Percentiles rank a stretch among this genome's conserved stretches.
Evolutionary conservation across 768 basidiomycete genomes (phyloP).

Genomic region (Auricularia heimuer): DNA sequence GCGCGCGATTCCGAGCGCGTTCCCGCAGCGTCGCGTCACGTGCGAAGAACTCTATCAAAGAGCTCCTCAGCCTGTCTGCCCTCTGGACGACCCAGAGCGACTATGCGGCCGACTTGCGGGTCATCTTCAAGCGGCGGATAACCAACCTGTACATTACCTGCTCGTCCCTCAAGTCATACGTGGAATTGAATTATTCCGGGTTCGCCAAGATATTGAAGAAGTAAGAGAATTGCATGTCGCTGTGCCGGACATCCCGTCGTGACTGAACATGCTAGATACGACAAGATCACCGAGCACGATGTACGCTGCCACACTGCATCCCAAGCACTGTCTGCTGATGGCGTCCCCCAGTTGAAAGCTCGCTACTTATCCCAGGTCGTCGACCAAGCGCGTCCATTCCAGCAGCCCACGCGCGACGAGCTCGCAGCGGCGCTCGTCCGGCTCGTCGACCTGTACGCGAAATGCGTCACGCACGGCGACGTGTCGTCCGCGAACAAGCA

Average conservation of each 20-base stretch:
- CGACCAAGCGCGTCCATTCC: conserved; percentile 61
- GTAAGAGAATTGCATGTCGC: conserved; percentile 31
- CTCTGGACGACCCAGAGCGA: conserved; percentile 76
- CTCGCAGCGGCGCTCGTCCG: conserved; percentile 47
- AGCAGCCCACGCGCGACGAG: conserved; percentile 46
- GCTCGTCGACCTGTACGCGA: conserved; percentile 68
- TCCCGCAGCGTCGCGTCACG: background rate
- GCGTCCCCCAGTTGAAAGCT: conserved; percentile 51
- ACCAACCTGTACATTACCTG: conserved; percentile 71
- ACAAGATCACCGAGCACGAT: conserved; percentile 80
- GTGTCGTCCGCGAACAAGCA: conserved; percentile 60
- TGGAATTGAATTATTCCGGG: conserved; percentile 86
- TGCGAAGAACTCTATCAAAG: background rate
- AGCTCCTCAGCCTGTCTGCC: background rate
- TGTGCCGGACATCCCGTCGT: background rate
- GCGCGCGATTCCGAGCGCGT: background rate
- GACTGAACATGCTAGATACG: conserved; percentile 53
- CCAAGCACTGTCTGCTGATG: background rate
- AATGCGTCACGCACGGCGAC: conserved; percentile 76
- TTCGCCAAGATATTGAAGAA: conserved; percentile 96
- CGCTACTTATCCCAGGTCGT: conserved; percentile 64
- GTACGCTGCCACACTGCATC: conserved; percentile 20
- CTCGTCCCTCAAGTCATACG: conserved; percentile 71
- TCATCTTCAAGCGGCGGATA: conserved; percentile 84
- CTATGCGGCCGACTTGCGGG: conserved; percentile 72